Percentiles rank a stretch among this genome's conserved stretches.
phyloP scores from a whole-genome alignment of 2,329 filamentous ascomycete genomes.

The Nemania sp. region DNA sequence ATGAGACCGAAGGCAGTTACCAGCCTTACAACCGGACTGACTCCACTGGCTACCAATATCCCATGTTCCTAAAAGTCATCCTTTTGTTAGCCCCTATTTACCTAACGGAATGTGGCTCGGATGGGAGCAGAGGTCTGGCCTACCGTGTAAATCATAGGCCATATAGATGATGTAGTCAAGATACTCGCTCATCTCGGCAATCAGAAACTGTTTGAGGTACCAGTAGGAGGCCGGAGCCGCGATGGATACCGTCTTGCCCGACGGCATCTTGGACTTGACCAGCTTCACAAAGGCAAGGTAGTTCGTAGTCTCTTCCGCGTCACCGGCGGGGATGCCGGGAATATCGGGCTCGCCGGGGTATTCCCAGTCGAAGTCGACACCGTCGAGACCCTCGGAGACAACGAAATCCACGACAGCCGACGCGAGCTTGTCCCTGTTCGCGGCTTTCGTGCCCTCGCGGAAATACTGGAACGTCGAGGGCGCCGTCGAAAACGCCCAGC shows the following conservation, averaged over 20 bases:
- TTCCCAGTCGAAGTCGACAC: slow-evolving; percentile 54
- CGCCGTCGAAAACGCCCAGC: slow-evolving; percentile 46
- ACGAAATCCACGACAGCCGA: slow-evolving; percentile 39
- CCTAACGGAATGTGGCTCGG: slow-evolving; percentile 27
- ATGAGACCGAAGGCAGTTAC: slow-evolving; percentile 8
- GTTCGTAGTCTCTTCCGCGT: slow-evolving; percentile 42
- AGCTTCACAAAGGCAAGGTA: slow-evolving; percentile 36
- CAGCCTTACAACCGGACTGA: slow-evolving; percentile 2
- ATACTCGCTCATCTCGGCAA: slow-evolving; percentile 43
- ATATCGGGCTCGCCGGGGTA: slow-evolving; percentile 45
- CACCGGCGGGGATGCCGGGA: slow-evolving; percentile 45
- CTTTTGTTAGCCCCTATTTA: slow-evolving; percentile 36
- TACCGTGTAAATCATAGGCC: slow-evolving; percentile 49
- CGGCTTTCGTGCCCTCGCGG: slow-evolving; percentile 37
- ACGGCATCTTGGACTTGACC: slow-evolving; percentile 43
- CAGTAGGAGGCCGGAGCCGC: slow-evolving; percentile 42
- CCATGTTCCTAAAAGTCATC: not conserved
- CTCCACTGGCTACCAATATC: not conserved
- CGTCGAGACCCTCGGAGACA: slow-evolving; percentile 40
- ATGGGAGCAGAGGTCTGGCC: slow-evolving; percentile 41
- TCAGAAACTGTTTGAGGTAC: slow-evolving; percentile 46
- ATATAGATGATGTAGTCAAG: slow-evolving; percentile 46
- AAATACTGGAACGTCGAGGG: slow-evolving; percentile 41
- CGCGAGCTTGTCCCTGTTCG: slow-evolving; percentile 40
- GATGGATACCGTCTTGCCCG: slow-evolving; percentile 44